A percentile compares a stretch with the other conserved stretches of the same genome.
Conservation (phyloP, 495 filamentous ascomycete species). For the Beverwykella pulmonaria region DNA sequence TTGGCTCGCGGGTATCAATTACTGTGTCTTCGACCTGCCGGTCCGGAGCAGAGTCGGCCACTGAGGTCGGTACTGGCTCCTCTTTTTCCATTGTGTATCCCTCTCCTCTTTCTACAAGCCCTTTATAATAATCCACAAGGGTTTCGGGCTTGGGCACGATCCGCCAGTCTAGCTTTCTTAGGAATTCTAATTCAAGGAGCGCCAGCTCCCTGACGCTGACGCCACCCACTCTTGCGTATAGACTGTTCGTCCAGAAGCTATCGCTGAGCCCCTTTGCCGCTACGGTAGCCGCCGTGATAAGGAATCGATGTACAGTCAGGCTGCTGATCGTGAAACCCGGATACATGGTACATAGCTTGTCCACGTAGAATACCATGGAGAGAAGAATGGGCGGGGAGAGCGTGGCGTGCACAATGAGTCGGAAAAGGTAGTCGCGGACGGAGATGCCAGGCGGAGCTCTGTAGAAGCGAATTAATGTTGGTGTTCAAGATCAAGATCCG, state of each 20-base stretch:
- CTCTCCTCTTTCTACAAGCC: conserved; percentile 72
- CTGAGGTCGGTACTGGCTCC: conserved; percentile 11
- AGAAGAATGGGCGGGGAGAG: conserved; percentile 91
- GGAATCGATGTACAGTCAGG: conserved; percentile 93
- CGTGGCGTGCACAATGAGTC: conserved; percentile 90
- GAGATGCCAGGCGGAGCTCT: conserved; percentile 92
- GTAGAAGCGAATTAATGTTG: conserved; percentile 15
- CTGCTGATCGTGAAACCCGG: conserved; percentile 92
- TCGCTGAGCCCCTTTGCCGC: conserved; percentile 95
- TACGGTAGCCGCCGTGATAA: conserved; percentile 93
- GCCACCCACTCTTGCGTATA: conserved; percentile 90
- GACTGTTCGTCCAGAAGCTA: conserved; percentile 95
- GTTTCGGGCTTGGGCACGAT: conserved; percentile 95
- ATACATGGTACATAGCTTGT: conserved; percentile 88
- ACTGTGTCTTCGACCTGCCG: neutral
- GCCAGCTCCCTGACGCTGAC: conserved; percentile 86
- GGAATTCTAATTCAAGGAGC: conserved; percentile 89
- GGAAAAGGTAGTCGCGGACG: conserved; percentile 86
- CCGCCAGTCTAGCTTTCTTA: conserved; percentile 89
- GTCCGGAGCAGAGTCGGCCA: neutral
- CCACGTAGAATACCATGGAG: conserved; percentile 99
- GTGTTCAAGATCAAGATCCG: neutral
- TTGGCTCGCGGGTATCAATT: neutral
- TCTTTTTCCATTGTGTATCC: conserved; percentile 51
- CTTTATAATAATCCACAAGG: conserved; percentile 87